These are phyloP conservation scores for Paracoccidioides lutzii DNA, from an alignment of 2,329 filamentous ascomycete genomes.

Conservation along the genomic window DNA sequence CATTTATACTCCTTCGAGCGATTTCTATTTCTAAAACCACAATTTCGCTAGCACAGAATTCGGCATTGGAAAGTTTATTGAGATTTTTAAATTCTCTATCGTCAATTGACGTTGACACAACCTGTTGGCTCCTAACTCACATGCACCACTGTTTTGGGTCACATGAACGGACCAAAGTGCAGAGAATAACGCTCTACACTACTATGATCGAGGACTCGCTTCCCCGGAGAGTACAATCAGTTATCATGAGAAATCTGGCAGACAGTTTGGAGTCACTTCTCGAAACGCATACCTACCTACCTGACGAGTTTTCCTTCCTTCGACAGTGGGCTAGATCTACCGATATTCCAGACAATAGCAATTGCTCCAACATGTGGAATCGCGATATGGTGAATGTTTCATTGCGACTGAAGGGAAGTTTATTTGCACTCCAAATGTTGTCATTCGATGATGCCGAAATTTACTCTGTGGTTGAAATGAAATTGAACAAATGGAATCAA, in stretches of 20 bases:
- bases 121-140: constrained; percentile 22
- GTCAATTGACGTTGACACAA: background rate
- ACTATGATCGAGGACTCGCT: constrained; percentile 18
- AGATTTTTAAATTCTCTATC: background rate
- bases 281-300: constrained; percentile 13
- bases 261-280: constrained; percentile 17
- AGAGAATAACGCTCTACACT: constrained; percentile 20
- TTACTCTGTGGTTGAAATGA: constrained; percentile 11
- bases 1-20: constrained; percentile 1
- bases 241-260: constrained; percentile 23
- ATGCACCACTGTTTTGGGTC: constrained; percentile 17
- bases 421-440: constrained; percentile 19
- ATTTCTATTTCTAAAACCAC: background rate
- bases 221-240: constrained; percentile 18
- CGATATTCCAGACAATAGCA: constrained; percentile 6
- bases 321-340: constrained; percentile 2
- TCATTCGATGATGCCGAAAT: constrained; percentile 7
- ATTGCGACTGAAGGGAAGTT: constrained; percentile 26
- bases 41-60: background rate
- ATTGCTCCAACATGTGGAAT: constrained; percentile 19
- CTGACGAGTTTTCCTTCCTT: constrained; percentile 15
- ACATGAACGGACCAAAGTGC: constrained; percentile 13
- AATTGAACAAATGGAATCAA: constrained; percentile 21
- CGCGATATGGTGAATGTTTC: constrained; percentile 26
- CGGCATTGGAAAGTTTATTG: background rate